Evolutionary conservation across 2,329 filamentous ascomycete genomes (phyloP).

Genomic region (Juglanconis juglandina): DNA sequence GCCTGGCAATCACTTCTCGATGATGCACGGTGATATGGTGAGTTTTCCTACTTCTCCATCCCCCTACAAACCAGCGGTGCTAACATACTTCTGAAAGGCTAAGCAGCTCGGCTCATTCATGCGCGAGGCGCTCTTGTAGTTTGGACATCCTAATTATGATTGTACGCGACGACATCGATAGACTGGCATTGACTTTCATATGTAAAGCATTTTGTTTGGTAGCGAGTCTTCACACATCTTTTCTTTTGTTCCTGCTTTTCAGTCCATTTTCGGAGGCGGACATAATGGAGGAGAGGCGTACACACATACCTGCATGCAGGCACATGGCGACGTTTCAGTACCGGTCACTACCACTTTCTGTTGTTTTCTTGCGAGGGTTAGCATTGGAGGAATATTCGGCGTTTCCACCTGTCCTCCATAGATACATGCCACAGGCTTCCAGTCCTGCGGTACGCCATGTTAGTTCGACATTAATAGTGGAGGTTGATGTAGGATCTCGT

Average conservation of each 20-base stretch:
- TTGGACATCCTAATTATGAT: no score
- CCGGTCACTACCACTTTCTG: no score
- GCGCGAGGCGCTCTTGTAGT: constrained; percentile 31
- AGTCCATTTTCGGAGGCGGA: neutral
- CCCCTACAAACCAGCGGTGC: neutral
- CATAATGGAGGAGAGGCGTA: neutral
- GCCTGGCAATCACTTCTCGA: constrained; percentile 71
- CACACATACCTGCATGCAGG: neutral
- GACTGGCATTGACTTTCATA: neutral
- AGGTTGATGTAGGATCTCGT: no score
- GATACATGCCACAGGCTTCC: neutral
- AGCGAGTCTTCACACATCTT: neutral
- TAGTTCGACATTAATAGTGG: no score
- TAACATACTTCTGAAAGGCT: constrained; percentile 25
- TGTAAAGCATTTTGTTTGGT: neutral
- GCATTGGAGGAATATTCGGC: neutral
- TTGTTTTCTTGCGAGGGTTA: neutral
- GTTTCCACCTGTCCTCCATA: neutral
- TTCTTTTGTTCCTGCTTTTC: neutral
- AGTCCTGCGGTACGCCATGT: neutral
- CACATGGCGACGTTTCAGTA: no score
- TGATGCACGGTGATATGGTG: constrained; percentile 63
- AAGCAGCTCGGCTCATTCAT: constrained; percentile 34
- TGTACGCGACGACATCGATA: neutral
- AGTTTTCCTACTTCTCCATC: constrained; percentile 17